Conservation (phyloP, 1,284 basidiomycete genomes). For the Xerocomus nothofagi region DNA sequence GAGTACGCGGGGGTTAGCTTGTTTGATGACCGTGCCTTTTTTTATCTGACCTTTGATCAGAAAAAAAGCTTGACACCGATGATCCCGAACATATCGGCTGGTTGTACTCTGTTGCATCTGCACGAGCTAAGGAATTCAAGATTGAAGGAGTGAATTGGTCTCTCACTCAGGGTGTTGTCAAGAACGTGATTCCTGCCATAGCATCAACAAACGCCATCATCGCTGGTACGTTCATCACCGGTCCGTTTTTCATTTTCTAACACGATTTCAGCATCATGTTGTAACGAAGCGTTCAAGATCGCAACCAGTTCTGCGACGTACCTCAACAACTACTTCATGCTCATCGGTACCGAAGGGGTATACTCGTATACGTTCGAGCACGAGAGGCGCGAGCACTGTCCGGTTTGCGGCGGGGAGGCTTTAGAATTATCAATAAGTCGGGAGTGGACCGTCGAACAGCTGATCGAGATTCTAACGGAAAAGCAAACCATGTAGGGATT, state of each 20-base stretch:
- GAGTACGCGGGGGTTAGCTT: conserved; percentile 75
- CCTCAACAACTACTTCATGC: conserved; percentile 98
- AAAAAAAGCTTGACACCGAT: conserved; percentile 94
- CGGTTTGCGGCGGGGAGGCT: conserved; percentile 94
- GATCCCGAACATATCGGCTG: conserved; percentile 97
- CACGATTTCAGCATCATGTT: conserved; percentile 80
- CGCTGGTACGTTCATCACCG: conserved; percentile 57
- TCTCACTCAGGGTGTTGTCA: conserved; percentile 97
- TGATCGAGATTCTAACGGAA: conserved; percentile 85
- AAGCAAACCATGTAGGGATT: conserved; percentile 80
- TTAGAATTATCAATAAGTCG: conserved; percentile 66
- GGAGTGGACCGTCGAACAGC: conserved; percentile 77
- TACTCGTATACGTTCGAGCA: conserved; percentile 99
- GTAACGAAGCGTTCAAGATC: conserved; percentile 99
- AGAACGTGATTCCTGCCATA: conserved; percentile 99
- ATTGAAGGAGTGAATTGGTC: conserved; percentile 99
- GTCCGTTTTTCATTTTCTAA: neutral
- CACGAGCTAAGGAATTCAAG: conserved; percentile 88
- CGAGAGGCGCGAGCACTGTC: conserved; percentile 90
- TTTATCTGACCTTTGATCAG: conserved; percentile 41
- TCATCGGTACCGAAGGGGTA: conserved; percentile 93
- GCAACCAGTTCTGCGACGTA: conserved; percentile 93
- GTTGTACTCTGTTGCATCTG: conserved; percentile 80
- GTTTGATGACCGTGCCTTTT: neutral
- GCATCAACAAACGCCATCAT: conserved; percentile 97